phyloP scores from a whole-genome alignment of 208 protist species.

The Trypanosoma scelopori region DNA sequence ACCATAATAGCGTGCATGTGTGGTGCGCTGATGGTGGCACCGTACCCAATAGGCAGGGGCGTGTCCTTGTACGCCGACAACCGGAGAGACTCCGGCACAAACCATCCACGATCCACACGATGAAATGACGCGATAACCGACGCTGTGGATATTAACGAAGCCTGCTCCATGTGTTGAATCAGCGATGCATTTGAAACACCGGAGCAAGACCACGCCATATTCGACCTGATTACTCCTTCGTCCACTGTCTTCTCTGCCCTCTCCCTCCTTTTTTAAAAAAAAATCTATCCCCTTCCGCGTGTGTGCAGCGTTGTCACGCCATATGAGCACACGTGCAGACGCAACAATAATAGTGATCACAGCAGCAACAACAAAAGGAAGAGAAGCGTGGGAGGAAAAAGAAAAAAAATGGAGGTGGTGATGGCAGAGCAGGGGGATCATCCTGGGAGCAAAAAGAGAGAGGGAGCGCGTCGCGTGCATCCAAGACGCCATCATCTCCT shows the following conservation, averaged over 20 bases:
- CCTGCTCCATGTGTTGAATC: conserved; percentile 48
- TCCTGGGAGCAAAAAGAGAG: no score
- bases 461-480: no score
- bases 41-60: conserved; percentile 79
- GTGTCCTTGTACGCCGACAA: conserved; percentile 61
- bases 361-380: no score
- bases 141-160: conserved; percentile 50
- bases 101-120: conserved; percentile 77
- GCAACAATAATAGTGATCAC: no score
- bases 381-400: no score
- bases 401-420: no score
- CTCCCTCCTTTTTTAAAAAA: not conserved
- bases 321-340: no score
- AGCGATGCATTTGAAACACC: conserved; percentile 64
- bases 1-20: conserved; percentile 92
- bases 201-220: conserved; percentile 84
- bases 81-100: conserved; percentile 32
- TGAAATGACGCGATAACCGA: conserved; percentile 61
- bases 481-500: no score
- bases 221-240: not conserved
- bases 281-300: no score
- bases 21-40: conserved; percentile 86
- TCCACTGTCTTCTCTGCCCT: not conserved
- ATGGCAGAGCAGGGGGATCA: no score
- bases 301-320: no score